Base-by-base conservation (phyloP, 140 eudicot species). In the Anethum foeniculum region DNA sequence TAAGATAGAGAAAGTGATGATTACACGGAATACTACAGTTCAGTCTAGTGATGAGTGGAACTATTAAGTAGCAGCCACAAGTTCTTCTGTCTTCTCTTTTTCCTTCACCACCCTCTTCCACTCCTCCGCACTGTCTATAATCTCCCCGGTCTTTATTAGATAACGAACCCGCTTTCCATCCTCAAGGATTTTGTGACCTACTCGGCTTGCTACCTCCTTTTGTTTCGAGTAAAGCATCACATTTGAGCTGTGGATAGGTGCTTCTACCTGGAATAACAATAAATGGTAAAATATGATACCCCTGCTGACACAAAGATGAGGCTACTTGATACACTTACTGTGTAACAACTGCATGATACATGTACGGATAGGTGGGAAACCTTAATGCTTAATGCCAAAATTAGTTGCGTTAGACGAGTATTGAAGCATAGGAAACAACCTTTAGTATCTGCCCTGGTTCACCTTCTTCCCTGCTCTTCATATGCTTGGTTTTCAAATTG, bases 211-310 rank as follows among this genome's bases (percentile, higher is more conserved):
- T 48, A 92, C 96, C 10, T 92, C 78, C 84, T 92, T 78, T 71
- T 94, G 97, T 87, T 92, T 94, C 2, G 98, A 94, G 83, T 94
- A 94, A 32, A 94, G 85, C 98, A 94, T 94, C 86, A 94, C 97
- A 74, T 94, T 94, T 71, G 98, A 94, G 89, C 98, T 94, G 88
- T 94, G 98, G 78, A 94, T 82, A 3, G 97, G 98, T 23, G 97
- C 98, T 86, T 92, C 97, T 23, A 94, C 86, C 98, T 94, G 88
- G 74, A 83, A 85, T 32, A 8, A 6, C 80, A 6, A 73, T 21
- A 6, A 73, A 73, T 18, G 1, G n/a, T 38, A 9, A 34, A 36
- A 36, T 13, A 32, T 7, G 12, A 19, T 5, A 71, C 25, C 21
- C 21, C 19, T 67, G 21, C 19, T 71, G 48, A 36, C 47, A 36